phyloP scores from a whole-genome alignment of 768 basidiomycete genomes.

The Pulveroboletus sp. region DNA sequence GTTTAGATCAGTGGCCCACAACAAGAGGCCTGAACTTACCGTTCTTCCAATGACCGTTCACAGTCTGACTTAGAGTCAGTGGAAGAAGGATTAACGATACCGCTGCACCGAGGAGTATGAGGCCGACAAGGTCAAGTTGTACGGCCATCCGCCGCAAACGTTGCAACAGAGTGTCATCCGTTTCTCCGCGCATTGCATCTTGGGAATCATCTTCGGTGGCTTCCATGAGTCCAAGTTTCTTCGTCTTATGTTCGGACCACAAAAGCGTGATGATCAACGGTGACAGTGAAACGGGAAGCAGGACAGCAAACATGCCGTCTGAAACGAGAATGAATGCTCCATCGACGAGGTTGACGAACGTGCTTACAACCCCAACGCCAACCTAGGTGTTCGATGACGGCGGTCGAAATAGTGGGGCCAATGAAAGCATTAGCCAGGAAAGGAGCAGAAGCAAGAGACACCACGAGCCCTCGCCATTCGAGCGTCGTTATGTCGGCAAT shows the following conservation, averaged over 20 bases:
- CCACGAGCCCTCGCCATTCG: slow-evolving; percentile 51
- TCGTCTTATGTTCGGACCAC: slow-evolving; percentile 50
- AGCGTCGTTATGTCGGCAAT: slow-evolving; percentile 60
- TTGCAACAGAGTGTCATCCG: not conserved
- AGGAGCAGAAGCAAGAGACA: slow-evolving; percentile 42
- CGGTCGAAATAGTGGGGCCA: slow-evolving; percentile 56
- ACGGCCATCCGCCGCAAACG: slow-evolving; percentile 20
- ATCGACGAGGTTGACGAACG: not conserved
- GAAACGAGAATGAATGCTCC: slow-evolving; percentile 3
- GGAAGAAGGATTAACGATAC: slow-evolving; percentile 53
- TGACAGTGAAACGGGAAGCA: slow-evolving; percentile 45
- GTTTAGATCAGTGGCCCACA: slow-evolving; percentile 2
- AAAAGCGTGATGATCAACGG: slow-evolving; percentile 52
- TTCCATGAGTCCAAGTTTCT: slow-evolving; percentile 32
- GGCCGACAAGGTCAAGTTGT: slow-evolving; percentile 46
- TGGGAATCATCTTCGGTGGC: not conserved
- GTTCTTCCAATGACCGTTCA: slow-evolving; percentile 41
- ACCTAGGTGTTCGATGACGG: slow-evolving; percentile 39
- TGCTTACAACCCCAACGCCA: slow-evolving; percentile 71
- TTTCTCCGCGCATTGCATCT: not conserved
- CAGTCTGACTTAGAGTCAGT: slow-evolving; percentile 43
- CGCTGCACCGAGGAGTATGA: slow-evolving; percentile 45
- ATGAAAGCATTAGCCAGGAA: slow-evolving; percentile 63
- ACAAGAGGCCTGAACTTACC: slow-evolving; percentile 23
- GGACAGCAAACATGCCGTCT: slow-evolving; percentile 57